These are phyloP conservation scores for Wickerhamiella azyma DNA, from an alignment of 805 yeast genomes.

Conservation along the genomic window DNA sequence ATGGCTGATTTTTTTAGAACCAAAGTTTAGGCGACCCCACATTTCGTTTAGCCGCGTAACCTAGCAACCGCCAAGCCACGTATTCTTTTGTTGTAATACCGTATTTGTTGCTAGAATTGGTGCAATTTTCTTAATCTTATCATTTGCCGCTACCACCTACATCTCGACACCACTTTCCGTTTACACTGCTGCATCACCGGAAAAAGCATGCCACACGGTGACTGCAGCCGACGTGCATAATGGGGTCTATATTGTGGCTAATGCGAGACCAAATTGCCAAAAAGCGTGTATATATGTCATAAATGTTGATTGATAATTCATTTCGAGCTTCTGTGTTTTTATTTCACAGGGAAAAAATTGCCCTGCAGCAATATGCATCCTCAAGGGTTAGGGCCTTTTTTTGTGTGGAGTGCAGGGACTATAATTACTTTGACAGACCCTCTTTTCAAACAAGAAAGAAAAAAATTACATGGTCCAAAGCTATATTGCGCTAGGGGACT, in stretches of 20 bases:
- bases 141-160: too few relatives aligned
- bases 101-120: too few relatives aligned
- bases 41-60: too few relatives aligned
- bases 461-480: not conserved
- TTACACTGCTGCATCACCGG: too few relatives aligned
- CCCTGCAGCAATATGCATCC: not conserved
- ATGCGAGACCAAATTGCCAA: not conserved
- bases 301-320: conserved; percentile 4
- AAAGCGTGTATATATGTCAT: not conserved
- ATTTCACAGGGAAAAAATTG: not conserved
- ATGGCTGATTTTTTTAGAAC: too few relatives aligned
- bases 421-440: not conserved
- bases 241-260: not conserved
- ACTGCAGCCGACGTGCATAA: not conserved
- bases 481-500: not conserved
- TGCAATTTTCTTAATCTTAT: too few relatives aligned
- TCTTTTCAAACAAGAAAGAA: too few relatives aligned
- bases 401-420: conserved; percentile 6
- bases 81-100: too few relatives aligned
- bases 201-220: not conserved
- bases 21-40: too few relatives aligned
- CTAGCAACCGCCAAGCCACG: too few relatives aligned
- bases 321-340: conserved; percentile 2
- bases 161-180: too few relatives aligned
- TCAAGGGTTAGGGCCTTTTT: conserved; percentile 3